These are phyloP conservation scores for Astragalus membranaceus DNA, from an alignment of 306 rosid species.

Conservation along the genomic window DNA sequence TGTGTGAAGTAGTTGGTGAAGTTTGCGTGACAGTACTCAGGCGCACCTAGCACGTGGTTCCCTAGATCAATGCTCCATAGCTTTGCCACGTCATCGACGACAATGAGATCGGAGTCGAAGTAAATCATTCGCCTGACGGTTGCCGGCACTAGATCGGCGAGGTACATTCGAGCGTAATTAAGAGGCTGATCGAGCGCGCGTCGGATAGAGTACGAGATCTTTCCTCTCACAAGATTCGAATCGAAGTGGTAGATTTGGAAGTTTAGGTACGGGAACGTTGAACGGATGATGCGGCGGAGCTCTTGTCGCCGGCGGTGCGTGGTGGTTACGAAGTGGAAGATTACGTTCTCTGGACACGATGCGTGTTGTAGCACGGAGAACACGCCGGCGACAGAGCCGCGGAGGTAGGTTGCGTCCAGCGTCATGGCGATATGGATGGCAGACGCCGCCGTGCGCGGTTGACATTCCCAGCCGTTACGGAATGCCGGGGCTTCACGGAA, in stretches of 20 bases:
- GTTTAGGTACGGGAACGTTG: slow-evolving; percentile 68
- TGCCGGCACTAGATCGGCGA: slow-evolving; percentile 61
- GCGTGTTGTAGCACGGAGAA: slow-evolving; percentile 88
- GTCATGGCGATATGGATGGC: slow-evolving; percentile 89
- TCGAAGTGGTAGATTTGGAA: slow-evolving; percentile 76
- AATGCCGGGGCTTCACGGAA: slow-evolving; percentile 90
- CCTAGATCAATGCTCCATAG: slow-evolving; percentile 69
- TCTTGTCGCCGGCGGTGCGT: slow-evolving; percentile 39
- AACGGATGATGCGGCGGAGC: slow-evolving; percentile 54
- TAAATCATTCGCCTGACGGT: slow-evolving; percentile 62
- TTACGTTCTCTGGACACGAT: slow-evolving; percentile 74
- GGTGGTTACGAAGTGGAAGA: slow-evolving; percentile 75
- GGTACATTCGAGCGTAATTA: slow-evolving; percentile 85
- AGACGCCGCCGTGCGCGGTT: slow-evolving; percentile 24
- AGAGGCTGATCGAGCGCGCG: slow-evolving; percentile 88
- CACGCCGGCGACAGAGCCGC: slow-evolving; percentile 82
- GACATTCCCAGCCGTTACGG: slow-evolving; percentile 70
- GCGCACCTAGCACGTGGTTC: slow-evolving; percentile 67
- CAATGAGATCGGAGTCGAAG: slow-evolving; percentile 84
- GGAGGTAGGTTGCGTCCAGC: slow-evolving; percentile 73
- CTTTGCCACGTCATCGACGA: slow-evolving; percentile 84
- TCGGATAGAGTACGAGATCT: slow-evolving; percentile 76
- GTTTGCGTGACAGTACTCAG: slow-evolving; percentile 90
- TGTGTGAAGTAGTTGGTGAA: slow-evolving; percentile 78
- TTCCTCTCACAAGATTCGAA: slow-evolving; percentile 60